Evolutionary conservation across 1,284 basidiomycete species (phyloP), one percentile per base, ranked within the genome.

Genomic region (Moesziomyces sp.): DNA sequence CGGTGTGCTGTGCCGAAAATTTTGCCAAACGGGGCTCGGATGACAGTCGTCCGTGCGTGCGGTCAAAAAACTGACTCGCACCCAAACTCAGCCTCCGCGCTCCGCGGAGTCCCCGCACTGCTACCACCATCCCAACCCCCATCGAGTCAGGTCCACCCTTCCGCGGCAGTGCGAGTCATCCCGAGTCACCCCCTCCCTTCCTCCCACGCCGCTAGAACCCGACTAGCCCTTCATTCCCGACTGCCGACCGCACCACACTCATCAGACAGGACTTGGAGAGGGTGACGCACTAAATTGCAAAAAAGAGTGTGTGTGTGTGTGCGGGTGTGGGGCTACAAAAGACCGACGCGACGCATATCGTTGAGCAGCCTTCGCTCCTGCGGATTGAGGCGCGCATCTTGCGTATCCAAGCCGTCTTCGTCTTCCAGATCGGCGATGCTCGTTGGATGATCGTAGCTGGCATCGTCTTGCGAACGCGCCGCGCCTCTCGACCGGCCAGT

Each of bases 331-430:
- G 24, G 13, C 46, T 18, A 35, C 48, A 50, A 16, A 16, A 75
- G 54, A n/a, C 75, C 75, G 30, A 67, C 62, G 26, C 59, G 52
- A 1, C 78, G 55, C 76, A 79, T 65, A 23, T 71, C 61, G 18
- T 46, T 44, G 44, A 80, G 50, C 45, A 78, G 42, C 11, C 76
- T 48, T n/a, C 74, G 48, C 52, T 80, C 78, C 3, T 72, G 57
- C 18, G 61, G 46, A 11, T 68, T 67, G 42, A 70, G 48, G 9
- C 59, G 46, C 3, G 72, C 76, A 42, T 67, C 65, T 18, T 65
- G 56, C 3, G 55, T 57, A 50, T 70, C 61, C 19, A 67, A 19
- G 0, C 73, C 72, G 8, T 66, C 62, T 2, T 68, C 74, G 44
- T 74, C 62, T 40, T 74, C 71, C n/a, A 68, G 44, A 50, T 74